phyloP scores from a whole-genome alignment of 495 filamentous ascomycete species.

The Neurospora sp. region DNA sequence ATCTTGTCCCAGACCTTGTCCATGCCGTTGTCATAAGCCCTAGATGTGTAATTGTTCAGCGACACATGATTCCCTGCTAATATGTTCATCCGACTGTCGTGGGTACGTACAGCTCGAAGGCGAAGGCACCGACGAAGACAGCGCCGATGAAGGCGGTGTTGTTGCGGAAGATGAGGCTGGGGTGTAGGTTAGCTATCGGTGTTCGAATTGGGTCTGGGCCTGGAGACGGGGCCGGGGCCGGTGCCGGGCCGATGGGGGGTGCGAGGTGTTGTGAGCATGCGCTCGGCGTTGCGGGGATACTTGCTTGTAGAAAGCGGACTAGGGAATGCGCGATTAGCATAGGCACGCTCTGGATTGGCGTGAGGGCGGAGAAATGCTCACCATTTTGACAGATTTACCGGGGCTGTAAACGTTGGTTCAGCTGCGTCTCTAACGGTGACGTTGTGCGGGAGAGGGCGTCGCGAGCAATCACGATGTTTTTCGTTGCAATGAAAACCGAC shows the following conservation, averaged over 20 bases:
- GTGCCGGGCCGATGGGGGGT: neutral
- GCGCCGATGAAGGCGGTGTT: slow-evolving; percentile 78
- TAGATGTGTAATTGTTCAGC: slow-evolving; percentile 29
- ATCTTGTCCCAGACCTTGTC: slow-evolving; percentile 80
- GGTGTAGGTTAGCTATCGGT: slow-evolving; percentile 20
- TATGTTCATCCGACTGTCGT: neutral
- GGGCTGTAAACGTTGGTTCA: neutral
- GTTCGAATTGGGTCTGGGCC: neutral
- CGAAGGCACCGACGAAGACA: slow-evolving; percentile 82
- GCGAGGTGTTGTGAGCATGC: neutral
- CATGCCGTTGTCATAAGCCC: slow-evolving; percentile 64
- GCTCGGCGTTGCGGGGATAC: slow-evolving; percentile 28
- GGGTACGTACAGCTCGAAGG: slow-evolving; percentile 74
- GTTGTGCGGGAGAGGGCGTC: slow-evolving; percentile 6
- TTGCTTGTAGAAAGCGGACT: slow-evolving; percentile 70
- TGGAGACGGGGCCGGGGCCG: neutral
- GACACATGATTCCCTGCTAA: neutral
- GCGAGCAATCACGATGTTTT: slow-evolving; percentile 11
- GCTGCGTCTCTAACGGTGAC: slow-evolving; percentile 2
- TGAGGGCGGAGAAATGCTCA: slow-evolving; percentile 9
- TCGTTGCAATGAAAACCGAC: slow-evolving; percentile 7
- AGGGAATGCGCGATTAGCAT: slow-evolving; percentile 25
- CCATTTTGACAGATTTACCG: slow-evolving; percentile 25
- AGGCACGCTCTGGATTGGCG: neutral
- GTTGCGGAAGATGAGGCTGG: slow-evolving; percentile 70